These are phyloP conservation scores for Sanguinoderma infundibulare DNA, from an alignment of 1,284 basidiomycete genomes.

Conservation along the genomic window DNA sequence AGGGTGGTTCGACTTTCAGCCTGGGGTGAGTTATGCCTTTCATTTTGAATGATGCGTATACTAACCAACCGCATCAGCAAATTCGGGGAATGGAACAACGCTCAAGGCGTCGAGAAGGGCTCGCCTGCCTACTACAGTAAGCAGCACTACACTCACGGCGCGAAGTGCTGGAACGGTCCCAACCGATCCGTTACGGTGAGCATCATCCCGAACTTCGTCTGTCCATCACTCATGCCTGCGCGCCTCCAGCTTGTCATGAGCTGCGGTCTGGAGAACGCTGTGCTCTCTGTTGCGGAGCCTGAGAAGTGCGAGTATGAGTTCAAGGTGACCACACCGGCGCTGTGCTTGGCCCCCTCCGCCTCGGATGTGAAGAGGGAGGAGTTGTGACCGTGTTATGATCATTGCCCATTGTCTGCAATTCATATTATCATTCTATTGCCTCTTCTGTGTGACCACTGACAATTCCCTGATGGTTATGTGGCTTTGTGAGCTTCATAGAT, in stretches of 20 bases:
- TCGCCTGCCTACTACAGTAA: constrained; percentile 78
- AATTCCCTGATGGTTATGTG: too few species aligned
- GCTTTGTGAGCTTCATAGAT: not conserved
- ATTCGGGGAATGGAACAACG: constrained; percentile 79
- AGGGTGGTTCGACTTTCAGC: constrained; percentile 78
- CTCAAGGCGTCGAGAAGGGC: constrained; percentile 56
- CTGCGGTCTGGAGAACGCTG: constrained; percentile 86
- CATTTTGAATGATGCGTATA: not conserved
- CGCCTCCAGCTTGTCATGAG: constrained; percentile 70
- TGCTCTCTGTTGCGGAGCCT: constrained; percentile 86
- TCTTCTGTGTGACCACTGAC: too few species aligned
- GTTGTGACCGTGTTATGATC: constrained; percentile 32
- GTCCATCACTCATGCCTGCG: not conserved
- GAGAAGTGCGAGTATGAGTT: constrained; percentile 98
- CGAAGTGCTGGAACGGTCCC: constrained; percentile 98
- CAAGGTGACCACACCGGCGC: constrained; percentile 86
- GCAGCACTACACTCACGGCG: constrained; percentile 83
- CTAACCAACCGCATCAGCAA: constrained; percentile 46
- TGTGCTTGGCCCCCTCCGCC: constrained; percentile 71
- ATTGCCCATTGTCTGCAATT: not conserved
- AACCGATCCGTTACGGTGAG: constrained; percentile 78
- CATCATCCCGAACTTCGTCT: constrained; percentile 11
- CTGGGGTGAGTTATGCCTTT: constrained; percentile 70
- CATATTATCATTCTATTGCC: not conserved
- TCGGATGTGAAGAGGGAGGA: constrained; percentile 50